Evolutionary conservation across 345 rosid genomes (phyloP).

Genomic region (Eucalyptus guilfoylei): DNA sequence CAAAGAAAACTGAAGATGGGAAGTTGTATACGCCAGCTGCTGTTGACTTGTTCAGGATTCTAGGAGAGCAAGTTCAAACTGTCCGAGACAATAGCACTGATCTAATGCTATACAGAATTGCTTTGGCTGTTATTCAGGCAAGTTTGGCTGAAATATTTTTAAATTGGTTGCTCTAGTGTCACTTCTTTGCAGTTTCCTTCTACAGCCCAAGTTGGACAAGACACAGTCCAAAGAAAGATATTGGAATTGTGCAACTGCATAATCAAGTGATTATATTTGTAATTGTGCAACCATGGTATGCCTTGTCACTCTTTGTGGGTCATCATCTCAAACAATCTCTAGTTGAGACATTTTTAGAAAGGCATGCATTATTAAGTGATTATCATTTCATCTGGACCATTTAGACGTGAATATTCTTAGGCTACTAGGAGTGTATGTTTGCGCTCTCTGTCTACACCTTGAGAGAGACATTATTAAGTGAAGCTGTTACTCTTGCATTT

Average conservation of each 20-base stretch:
- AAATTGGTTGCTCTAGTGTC: background rate
- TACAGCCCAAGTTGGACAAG: background rate
- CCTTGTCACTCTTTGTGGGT: background rate
- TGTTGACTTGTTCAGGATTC: constrained; percentile 96
- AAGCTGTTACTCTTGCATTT: background rate
- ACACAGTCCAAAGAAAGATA: background rate
- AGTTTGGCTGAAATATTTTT: constrained; percentile 5
- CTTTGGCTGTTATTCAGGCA: constrained; percentile 92
- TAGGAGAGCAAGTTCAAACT: constrained; percentile 98
- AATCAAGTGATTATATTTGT: background rate
- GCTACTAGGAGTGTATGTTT: background rate
- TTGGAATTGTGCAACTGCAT: background rate
- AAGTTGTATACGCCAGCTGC: constrained; percentile 99
- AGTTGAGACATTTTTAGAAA: background rate
- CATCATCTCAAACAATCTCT: background rate
- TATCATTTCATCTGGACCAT: background rate
- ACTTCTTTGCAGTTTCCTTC: background rate
- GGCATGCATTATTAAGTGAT: background rate
- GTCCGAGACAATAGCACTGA: constrained; percentile 98
- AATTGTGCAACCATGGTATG: background rate
- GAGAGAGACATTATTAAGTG: background rate
- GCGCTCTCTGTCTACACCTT: background rate
- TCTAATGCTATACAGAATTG: constrained; percentile 91
- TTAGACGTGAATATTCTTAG: background rate
- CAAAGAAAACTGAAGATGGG: constrained; percentile 98